Percentiles rank a stretch among this genome's conserved stretches.
Evolutionary conservation across 2,329 filamentous ascomycete genomes (phyloP).

Genomic region (Ophiostoma himal-ulmi): DNA sequence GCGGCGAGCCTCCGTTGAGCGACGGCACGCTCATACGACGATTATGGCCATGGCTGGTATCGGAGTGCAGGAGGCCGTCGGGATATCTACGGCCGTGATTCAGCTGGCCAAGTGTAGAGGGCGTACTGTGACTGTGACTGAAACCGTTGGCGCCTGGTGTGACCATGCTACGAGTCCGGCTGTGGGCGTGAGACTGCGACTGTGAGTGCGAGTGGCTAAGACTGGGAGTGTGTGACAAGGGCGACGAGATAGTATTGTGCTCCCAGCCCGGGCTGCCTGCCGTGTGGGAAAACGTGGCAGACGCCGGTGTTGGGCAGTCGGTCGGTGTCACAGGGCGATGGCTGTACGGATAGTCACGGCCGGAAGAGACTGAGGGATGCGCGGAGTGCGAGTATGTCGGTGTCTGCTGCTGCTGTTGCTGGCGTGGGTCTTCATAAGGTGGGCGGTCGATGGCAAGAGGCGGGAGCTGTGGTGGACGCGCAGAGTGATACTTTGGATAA

Average conservation of each 20-base stretch:
- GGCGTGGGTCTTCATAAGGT: constrained; percentile 60
- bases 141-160: constrained; percentile 3
- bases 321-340: constrained; percentile 63
- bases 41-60: background rate
- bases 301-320: constrained; percentile 76
- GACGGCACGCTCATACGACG: constrained; percentile 10
- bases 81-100: constrained; percentile 3
- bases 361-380: background rate
- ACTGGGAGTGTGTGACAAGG: constrained; percentile 57
- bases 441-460: constrained; percentile 62
- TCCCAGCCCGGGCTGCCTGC: constrained; percentile 72
- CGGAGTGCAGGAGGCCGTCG: background rate
- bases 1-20: background rate
- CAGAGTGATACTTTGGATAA: constrained; percentile 7
- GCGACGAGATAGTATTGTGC: constrained; percentile 64
- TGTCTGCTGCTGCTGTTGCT: constrained; percentile 34
- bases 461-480: constrained; percentile 1
- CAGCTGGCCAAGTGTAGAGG: background rate
- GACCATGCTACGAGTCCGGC: constrained; percentile 9
- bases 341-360: constrained; percentile 40
- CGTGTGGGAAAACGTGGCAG: constrained; percentile 71
- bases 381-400: background rate
- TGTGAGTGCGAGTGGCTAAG: constrained; percentile 59
- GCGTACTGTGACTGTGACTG: background rate
- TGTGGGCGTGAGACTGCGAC: background rate